These are phyloP conservation scores for Pestalotiopsis sp. DNA, from an alignment of 2,329 filamentous ascomycete species.

Conservation along the genomic window DNA sequence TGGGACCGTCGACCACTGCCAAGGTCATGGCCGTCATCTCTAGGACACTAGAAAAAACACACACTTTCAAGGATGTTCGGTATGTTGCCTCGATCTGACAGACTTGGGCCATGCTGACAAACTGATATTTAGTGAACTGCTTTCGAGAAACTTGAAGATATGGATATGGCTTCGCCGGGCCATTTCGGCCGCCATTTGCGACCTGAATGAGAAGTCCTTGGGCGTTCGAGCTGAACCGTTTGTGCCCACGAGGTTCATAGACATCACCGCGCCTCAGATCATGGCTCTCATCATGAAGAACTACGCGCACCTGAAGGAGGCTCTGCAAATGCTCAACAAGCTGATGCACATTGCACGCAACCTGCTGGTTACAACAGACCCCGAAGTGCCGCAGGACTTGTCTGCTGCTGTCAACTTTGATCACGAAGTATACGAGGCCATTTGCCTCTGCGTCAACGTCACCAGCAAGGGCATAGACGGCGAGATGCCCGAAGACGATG, in stretches of 20 bases:
- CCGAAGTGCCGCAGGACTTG: constrained; percentile 67
- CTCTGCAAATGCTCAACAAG: constrained; percentile 66
- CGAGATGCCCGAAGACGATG: constrained; percentile 61
- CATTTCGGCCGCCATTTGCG: constrained; percentile 63
- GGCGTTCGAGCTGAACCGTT: constrained; percentile 57
- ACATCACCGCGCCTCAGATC: constrained; percentile 64
- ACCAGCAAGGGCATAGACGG: constrained; percentile 70
- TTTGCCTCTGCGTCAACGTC: constrained; percentile 68
- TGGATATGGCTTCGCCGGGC: constrained; percentile 68
- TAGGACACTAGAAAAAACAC: constrained; percentile 66
- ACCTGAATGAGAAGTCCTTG: constrained; percentile 61
- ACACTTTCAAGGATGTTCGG: constrained; percentile 63
- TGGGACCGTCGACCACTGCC: constrained; percentile 58
- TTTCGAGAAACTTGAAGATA: constrained; percentile 65
- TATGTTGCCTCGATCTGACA: constrained; percentile 33
- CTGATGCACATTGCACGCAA: constrained; percentile 70
- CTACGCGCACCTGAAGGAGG: constrained; percentile 62
- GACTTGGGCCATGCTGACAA: neutral
- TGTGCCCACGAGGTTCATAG: constrained; percentile 52
- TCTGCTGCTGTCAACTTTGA: constrained; percentile 68
- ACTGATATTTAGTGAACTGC: constrained; percentile 49
- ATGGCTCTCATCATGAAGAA: constrained; percentile 66
- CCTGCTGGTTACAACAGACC: constrained; percentile 65
- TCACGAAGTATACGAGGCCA: constrained; percentile 67
- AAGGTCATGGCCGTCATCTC: constrained; percentile 61